Base-by-base conservation (phyloP, 257 asterid species). In the Fraxinus pennsylvanica region DNA sequence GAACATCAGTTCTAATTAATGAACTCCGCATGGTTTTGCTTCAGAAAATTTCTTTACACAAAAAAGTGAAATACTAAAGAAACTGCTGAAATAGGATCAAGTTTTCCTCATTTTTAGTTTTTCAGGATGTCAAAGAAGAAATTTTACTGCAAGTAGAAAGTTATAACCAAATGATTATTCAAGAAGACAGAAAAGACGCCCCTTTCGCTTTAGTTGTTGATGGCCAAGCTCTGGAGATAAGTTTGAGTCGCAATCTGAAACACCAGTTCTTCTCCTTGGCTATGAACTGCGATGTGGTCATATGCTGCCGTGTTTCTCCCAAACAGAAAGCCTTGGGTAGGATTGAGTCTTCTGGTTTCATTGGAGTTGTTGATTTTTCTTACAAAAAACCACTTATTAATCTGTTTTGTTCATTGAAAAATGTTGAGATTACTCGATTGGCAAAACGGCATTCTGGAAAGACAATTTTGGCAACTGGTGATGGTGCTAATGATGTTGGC, bases 231-330 rank as follows among this genome's bases (percentile, higher is more conserved):
- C 84, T 92, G 9, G 90, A 87, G 27, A 71, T 82, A 52, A 78
- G 90, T 61, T 76, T 89, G 70, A 71, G 74, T 73, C 65, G 70
- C 14, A 88, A 90, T 30, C 22, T 84, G 82, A 87, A 85, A 80
- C 50, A 36, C 3, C 82, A 74, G 4, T 90, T 91, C 86, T 75
- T 91, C 71, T 76, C 87, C 8, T 84, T 88, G 21, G 97, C 94
- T 7, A 85, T 90, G 84, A 82, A 83, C 35, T 91, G 98, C 29
- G 92, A 88, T 36, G 91, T 92, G 6, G 97, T 93, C 69, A 88
- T 93, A 74, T 93, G 96, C 77, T 93, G 97, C 41, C 97, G 97
- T n/a, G 96, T 91, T 22, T 91, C 97, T 52, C 97, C 97, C 57
- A 90, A 88, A 86, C 97, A 93, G 85, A 93, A 93, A 74, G 96